A percentile compares a stretch with the other conserved stretches of the same genome.
phyloP scores from a whole-genome alignment of 129 eudicot species.

The Mikania micrantha region DNA sequence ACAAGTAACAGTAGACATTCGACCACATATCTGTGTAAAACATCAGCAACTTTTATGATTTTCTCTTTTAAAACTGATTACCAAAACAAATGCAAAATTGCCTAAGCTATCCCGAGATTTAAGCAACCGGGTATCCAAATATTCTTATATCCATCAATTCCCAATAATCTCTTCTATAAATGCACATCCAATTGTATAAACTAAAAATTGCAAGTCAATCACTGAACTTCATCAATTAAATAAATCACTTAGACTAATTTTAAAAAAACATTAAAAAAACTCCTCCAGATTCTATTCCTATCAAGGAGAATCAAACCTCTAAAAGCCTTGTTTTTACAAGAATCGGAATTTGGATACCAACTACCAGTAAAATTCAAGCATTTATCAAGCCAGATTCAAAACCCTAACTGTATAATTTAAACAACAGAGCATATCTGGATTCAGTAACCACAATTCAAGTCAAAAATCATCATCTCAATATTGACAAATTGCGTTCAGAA shows the following conservation, averaged over 20 bases:
- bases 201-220: neutral
- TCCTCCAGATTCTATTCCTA: constrained; percentile 15
- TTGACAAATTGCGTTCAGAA: neutral
- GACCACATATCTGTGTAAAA: no score
- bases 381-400: neutral
- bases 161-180: neutral
- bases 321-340: neutral
- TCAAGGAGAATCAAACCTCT: constrained; percentile 1
- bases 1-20: no score
- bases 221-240: neutral
- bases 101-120: neutral
- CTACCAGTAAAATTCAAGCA: neutral
- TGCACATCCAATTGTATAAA: neutral
- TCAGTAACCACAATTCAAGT: constrained; percentile 4
- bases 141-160: neutral
- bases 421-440: neutral
- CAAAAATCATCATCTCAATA: neutral
- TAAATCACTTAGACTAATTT: neutral
- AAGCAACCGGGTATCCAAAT: neutral
- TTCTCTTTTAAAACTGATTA: no score
- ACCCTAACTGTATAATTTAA: neutral
- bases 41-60: no score
- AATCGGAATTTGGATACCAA: constrained; percentile 5
- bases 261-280: constrained; percentile 1
- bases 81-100: neutral